Evolutionary conservation across 805 yeast species (phyloP).

Genomic region (Cyberlindnera euphorbiiphila): DNA sequence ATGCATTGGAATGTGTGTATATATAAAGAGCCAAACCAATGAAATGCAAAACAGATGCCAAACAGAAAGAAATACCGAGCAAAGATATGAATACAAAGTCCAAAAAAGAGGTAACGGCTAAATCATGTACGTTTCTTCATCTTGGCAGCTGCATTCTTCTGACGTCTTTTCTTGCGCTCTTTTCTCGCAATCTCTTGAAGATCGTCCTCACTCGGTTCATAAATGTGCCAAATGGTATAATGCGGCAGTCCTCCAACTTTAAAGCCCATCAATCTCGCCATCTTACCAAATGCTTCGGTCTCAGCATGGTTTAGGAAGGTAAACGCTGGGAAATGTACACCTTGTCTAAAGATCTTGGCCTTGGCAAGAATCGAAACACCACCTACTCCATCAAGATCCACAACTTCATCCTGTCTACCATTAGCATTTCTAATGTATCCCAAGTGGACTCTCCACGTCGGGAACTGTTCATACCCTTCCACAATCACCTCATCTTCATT

Average conservation of each 20-base stretch:
- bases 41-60: too few relatives aligned
- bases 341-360: slow-evolving; percentile 70
- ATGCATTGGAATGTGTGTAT: too few relatives aligned
- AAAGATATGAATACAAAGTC: neutral
- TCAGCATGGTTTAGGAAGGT: slow-evolving; percentile 84
- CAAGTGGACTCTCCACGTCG: slow-evolving; percentile 80
- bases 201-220: slow-evolving; percentile 86
- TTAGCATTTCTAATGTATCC: slow-evolving; percentile 63
- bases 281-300: slow-evolving; percentile 82
- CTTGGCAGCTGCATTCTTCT: slow-evolving; percentile 11
- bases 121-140: slow-evolving; percentile 1
- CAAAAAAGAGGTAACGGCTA: neutral
- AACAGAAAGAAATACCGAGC: too few relatives aligned
- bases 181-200: slow-evolving; percentile 61
- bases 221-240: slow-evolving; percentile 87
- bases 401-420: slow-evolving; percentile 60
- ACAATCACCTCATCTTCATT: slow-evolving; percentile 84
- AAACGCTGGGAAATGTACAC: slow-evolving; percentile 82
- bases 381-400: slow-evolving; percentile 81
- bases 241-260: slow-evolving; percentile 86
- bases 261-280: slow-evolving; percentile 76
- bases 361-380: slow-evolving; percentile 79
- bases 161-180: slow-evolving; percentile 62
- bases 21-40: too few relatives aligned
- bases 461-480: slow-evolving; percentile 84